Conservation (phyloP, 768 basidiomycete genomes). For the Pleurotus giganteus region DNA sequence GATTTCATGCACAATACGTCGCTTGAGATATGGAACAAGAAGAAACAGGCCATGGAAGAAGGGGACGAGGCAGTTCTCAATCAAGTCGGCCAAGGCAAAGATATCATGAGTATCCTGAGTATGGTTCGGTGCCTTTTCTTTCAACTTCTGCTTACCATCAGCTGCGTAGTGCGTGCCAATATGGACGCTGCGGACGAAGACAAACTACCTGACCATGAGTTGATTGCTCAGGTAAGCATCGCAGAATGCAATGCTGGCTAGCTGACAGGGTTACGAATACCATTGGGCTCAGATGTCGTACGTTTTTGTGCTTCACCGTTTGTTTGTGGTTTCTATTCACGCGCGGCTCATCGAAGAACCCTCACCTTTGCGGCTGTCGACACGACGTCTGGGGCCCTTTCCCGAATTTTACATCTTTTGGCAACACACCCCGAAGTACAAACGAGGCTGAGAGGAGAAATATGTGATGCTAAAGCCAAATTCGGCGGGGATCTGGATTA, state of each 20-base stretch:
- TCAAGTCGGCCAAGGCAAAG: constrained; percentile 30
- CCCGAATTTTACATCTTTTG: constrained; percentile 26
- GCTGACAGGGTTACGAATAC: background rate
- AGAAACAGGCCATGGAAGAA: constrained; percentile 26
- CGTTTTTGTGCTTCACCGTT: background rate
- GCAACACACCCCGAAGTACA: constrained; percentile 28
- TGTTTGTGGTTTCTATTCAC: background rate
- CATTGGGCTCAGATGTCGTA: background rate
- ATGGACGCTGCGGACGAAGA: constrained; percentile 24
- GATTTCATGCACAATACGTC: constrained; percentile 33
- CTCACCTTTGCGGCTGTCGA: constrained; percentile 32
- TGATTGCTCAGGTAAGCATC: constrained; percentile 25
- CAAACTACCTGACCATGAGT: constrained; percentile 26
- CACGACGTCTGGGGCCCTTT: constrained; percentile 29
- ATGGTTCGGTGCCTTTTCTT: background rate
- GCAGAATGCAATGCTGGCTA: background rate
- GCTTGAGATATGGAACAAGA: constrained; percentile 28
- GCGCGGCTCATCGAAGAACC: constrained; percentile 16
- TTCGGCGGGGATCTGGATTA: constrained; percentile 17
- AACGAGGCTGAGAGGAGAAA: constrained; percentile 28
- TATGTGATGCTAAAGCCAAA: constrained; percentile 14
- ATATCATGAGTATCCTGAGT: constrained; percentile 30
- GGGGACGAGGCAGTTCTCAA: constrained; percentile 26
- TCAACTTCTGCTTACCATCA: background rate
- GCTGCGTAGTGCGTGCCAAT: constrained; percentile 28